Conservation (phyloP, 768 basidiomycete genomes). For the Mycena rosella region DNA sequence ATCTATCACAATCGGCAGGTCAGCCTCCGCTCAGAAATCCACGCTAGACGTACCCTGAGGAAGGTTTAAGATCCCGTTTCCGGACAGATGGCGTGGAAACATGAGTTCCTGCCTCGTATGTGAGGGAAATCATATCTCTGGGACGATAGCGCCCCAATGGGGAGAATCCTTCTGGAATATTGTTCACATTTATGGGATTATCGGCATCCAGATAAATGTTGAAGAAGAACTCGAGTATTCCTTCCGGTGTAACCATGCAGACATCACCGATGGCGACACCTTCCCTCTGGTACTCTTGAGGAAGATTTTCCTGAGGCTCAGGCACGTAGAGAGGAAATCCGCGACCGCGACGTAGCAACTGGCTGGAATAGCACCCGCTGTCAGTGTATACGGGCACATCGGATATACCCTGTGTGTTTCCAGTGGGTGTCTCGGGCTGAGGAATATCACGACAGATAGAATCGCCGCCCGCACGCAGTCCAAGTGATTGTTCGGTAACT, state of each 20-base stretch:
- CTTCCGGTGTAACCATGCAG: slow-evolving; percentile 45
- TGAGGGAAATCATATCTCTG: not conserved
- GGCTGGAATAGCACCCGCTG: slow-evolving; percentile 15
- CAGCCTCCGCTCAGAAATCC: not conserved
- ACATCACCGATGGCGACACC: slow-evolving; percentile 51
- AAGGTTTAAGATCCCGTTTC: not conserved
- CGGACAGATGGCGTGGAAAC: not conserved
- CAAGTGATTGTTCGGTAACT: too few relatives aligned
- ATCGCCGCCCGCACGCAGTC: too few relatives aligned
- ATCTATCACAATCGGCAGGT: not conserved
- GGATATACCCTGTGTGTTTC: too few relatives aligned
- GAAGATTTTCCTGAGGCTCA: slow-evolving; percentile 38
- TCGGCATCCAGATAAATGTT: slow-evolving; percentile 42
- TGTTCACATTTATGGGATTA: slow-evolving; percentile 43
- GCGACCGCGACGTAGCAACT: slow-evolving; percentile 29
- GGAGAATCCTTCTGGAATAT: slow-evolving; percentile 45
- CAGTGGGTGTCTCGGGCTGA: too few relatives aligned
- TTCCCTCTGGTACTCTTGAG: slow-evolving; percentile 35
- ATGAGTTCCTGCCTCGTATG: slow-evolving; percentile 1
- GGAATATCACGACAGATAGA: too few relatives aligned
- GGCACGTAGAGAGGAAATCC: slow-evolving; percentile 50
- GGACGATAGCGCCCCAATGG: not conserved
- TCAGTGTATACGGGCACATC: not conserved
- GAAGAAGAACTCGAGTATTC: slow-evolving; percentile 50
- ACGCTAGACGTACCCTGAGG: not conserved